phyloP scores from a whole-genome alignment of 495 filamentous ascomycete species.

The Penicillium cinerascens region DNA sequence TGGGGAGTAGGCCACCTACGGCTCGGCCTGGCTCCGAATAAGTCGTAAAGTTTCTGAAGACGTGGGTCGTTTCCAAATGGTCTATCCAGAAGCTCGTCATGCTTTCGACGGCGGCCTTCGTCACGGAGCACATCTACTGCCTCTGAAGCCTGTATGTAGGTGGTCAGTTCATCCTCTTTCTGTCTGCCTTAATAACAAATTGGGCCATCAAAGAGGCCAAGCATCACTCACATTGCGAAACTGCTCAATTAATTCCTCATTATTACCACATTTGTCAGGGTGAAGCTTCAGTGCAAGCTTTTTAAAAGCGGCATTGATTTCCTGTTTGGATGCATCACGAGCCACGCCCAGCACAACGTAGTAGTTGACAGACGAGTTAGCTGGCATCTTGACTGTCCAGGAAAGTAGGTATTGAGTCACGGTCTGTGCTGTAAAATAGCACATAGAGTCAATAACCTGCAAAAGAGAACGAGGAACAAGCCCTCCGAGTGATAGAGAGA shows the following conservation, averaged over 20 bases:
- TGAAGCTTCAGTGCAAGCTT: constrained; percentile 54
- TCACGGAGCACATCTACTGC: constrained; percentile 41
- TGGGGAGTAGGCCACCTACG: neutral
- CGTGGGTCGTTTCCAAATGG: neutral
- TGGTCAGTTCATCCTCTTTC: neutral
- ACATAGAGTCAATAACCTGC: too few relatives aligned
- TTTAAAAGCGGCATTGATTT: constrained; percentile 45
- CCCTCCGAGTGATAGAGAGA: neutral
- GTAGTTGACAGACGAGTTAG: constrained; percentile 16
- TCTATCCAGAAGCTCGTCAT: constrained; percentile 16
- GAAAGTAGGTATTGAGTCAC: neutral
- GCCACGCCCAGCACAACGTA: constrained; percentile 39
- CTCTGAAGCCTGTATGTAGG: constrained; percentile 29
- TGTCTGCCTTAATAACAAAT: neutral
- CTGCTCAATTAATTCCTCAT: constrained; percentile 34
- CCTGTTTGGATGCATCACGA: constrained; percentile 28
- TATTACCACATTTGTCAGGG: constrained; percentile 57
- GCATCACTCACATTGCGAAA: constrained; percentile 36
- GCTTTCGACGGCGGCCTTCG: constrained; percentile 19
- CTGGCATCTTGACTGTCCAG: constrained; percentile 5
- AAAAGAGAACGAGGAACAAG: neutral
- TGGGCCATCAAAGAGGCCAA: neutral
- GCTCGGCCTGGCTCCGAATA: neutral
- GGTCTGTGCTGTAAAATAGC: neutral
- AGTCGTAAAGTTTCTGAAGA: neutral